Base-by-base conservation (phyloP, 345 rosid genomes). In the Salix dunnii region DNA sequence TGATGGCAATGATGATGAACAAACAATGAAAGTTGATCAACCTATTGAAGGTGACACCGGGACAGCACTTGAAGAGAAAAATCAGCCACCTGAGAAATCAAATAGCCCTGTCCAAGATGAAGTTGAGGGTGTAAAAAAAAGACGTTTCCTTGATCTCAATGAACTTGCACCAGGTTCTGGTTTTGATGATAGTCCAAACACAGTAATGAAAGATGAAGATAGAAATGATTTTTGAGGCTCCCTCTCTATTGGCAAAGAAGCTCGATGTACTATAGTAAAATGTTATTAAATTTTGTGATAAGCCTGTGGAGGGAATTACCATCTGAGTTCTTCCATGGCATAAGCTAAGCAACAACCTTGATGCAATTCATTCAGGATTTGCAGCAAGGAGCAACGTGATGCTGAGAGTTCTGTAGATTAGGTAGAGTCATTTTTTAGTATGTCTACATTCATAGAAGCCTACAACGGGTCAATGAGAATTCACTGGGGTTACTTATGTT, bases 121-220 rank as follows among this genome's bases (percentile, higher is more conserved):
- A 84, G 86, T 51, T 3, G 86, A 81, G 8, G 90, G 87, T 70
- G 87, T 74, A 68, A 85, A 79, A 30, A 88, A 89, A 80, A 85
- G 89, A 84, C 88, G 86, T 73, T 96, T 90, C 81, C 94, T 96
- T 25, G 98, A 96, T 88, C 79, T 96, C 83, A 93, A 93, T 36
- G 94, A 93, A 85, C 91, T 93, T 71, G 99, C 98, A 30, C 97
- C 99, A 3, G 94, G 93, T 58, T 89, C 98, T 75, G 94, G 97
- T 76, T 91, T 92, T 78, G 99, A 93, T 67, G 98, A 96, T 69
- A 90, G 95, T 82, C 95, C 93, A 69, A 91, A 88, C 81, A 81
- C 91, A 60, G 77, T 87, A 73, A 72, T 79, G 84, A 93, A 93
- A 88, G 97, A 89, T 76, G 94, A 88, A 40, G 90, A 83, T 74